phyloP scores from a whole-genome alignment of 805 yeast genomes.

The Candida maris region DNA sequence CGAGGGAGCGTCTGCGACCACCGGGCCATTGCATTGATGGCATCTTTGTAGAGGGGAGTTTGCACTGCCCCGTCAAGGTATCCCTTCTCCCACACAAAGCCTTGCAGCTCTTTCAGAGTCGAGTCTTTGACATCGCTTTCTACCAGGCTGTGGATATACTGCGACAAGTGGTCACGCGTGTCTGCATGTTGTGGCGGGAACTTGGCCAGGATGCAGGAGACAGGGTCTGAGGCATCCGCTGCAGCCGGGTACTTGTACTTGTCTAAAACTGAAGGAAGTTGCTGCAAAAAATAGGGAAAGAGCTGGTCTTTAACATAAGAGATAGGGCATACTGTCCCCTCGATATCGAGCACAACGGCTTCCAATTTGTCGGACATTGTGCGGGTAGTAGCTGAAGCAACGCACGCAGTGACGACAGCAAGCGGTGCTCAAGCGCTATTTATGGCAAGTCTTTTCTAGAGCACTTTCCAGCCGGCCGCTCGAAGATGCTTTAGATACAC shows the following conservation, averaged over 20 bases:
- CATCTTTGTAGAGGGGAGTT: conserved; percentile 78
- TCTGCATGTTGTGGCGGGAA: conserved; percentile 41
- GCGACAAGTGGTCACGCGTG: conserved; percentile 33
- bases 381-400: too few species aligned
- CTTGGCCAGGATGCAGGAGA: conserved; percentile 34
- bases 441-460: too few species aligned
- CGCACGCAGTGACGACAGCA: too few species aligned
- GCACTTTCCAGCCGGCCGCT: too few species aligned
- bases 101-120: conserved; percentile 73
- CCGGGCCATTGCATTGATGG: conserved; percentile 49
- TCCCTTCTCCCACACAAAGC: conserved; percentile 77
- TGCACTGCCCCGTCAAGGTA: conserved; percentile 69
- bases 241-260: conserved; percentile 33
- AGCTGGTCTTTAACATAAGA: conserved; percentile 77
- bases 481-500: too few species aligned
- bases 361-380: conserved; percentile 3
- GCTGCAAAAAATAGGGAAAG: conserved; percentile 67
- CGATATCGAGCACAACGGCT: conserved; percentile 65
- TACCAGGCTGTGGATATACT: conserved; percentile 57
- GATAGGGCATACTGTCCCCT: conserved; percentile 92
- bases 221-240: conserved; percentile 8
- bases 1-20: conserved; percentile 34
- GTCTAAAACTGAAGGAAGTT: conserved; percentile 41
- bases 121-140: conserved; percentile 72
- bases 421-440: too few species aligned